Percentiles rank a stretch among this genome's conserved stretches.
phyloP scores from a whole-genome alignment of 208 protist genomes.

The Wallacemonas rigidus region DNA sequence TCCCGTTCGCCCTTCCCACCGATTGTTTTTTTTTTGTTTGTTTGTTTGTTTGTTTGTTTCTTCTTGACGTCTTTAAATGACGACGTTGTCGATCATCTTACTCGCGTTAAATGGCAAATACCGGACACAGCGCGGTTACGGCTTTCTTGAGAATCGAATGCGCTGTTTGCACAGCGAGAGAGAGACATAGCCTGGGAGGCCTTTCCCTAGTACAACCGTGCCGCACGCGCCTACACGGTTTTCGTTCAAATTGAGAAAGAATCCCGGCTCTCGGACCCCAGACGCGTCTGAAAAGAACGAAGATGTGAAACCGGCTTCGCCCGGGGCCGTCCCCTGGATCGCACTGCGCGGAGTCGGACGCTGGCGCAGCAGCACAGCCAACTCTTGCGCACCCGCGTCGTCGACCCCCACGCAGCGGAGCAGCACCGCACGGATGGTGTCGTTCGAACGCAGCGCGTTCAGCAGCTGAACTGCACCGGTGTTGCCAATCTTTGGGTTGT shows the following conservation, averaged over 20 bases:
- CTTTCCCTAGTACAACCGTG: conserved; percentile 55
- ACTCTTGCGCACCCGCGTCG: conserved; percentile 50
- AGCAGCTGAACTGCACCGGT: conserved; percentile 61
- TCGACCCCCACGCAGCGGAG: conserved; percentile 68
- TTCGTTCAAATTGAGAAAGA: conserved; percentile 84
- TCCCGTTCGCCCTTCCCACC: too few species aligned
- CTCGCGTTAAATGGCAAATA: background rate
- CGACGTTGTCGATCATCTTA: too few species aligned
- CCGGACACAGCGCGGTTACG: background rate
- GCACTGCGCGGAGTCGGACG: conserved; percentile 41
- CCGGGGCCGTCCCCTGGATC: background rate
- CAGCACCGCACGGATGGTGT: conserved; percentile 63
- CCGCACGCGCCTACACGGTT: conserved; percentile 76
- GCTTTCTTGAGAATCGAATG: background rate
- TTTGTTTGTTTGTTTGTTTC: too few species aligned
- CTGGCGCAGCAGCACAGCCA: conserved; percentile 44
- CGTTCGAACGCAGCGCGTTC: conserved; percentile 31
- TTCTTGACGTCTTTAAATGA: too few species aligned
- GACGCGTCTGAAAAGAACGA: conserved; percentile 22
- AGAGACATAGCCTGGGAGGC: conserved; percentile 67
- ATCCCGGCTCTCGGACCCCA: conserved; percentile 33
- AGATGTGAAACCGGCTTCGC: conserved; percentile 14
- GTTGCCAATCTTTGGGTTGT: conserved; percentile 79
- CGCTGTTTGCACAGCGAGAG: conserved; percentile 75
- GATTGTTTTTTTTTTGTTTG: too few species aligned